Base-by-base conservation (phyloP, 306 rosid genomes). In the Senna siamea region DNA sequence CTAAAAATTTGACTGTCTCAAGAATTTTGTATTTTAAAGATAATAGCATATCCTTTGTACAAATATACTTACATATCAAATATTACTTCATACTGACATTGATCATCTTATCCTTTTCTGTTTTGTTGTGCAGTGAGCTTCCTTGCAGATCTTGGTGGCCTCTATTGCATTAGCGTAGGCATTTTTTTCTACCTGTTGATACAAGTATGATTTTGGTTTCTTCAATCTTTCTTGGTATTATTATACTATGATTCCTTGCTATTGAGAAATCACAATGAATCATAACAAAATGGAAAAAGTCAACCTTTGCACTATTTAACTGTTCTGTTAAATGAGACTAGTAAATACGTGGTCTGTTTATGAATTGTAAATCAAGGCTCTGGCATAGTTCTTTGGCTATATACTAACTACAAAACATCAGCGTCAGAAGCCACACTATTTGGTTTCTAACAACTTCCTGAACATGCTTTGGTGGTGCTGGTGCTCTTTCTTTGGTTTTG, bases 91-190 rank as follows among this genome's bases (percentile, higher is more conserved):
- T 17, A 58, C 50, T 63, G 30, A 7, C 69, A 14, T 64, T 69
- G 51, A 22, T 59, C 37, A 54, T 78, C 80, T 68, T 51, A 79
- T 70, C 44, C 40, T 71, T 58, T 76, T 69, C 69, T 77, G 66
- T 74, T 59, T 56, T 53, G 30, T 20, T 55, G 57, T 81, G 89
- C 87, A 95, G 98, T 95, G 89, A 82, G 98, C 83, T 95, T 95
- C 87, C 97, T 95, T 57, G 99, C 99, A 5, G 98, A 95, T 80
- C 90, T 95, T 48, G 98, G 99, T 82, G 99, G 99, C 76, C 83
- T 95, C 35, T 95, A 95, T 81, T 95, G 99, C 85, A 76, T 95
- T 80, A 90, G 97, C 70, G 72, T 95, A 65, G 97, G 90, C 72
- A 70, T 95, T 70, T 92, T 95, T 78, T 88, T 92, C 79, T 95